Evolutionary conservation across 805 yeast genomes (phyloP).

Genomic region (Torulaspora indica): DNA sequence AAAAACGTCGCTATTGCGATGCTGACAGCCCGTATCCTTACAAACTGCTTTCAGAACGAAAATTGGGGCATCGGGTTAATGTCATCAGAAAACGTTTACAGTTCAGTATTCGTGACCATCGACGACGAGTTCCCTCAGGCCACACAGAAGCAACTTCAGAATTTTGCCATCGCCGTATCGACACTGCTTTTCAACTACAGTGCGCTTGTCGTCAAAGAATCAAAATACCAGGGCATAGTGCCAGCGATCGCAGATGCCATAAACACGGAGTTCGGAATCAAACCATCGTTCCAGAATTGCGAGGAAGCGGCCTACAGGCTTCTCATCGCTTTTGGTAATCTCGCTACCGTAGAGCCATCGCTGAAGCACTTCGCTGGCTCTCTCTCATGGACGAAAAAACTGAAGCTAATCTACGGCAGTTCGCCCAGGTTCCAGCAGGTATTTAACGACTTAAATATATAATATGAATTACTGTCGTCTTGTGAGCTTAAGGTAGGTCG

Average conservation of each 20-base stretch:
- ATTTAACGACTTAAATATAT: constrained; percentile 20
- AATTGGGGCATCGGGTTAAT: constrained; percentile 46
- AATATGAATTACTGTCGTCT: constrained; percentile 12
- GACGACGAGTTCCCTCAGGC: constrained; percentile 25
- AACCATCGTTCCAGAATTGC: constrained; percentile 36
- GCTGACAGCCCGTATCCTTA: constrained; percentile 54
- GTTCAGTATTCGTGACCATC: constrained; percentile 39
- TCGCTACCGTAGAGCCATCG: constrained; percentile 37
- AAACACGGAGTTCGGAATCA: constrained; percentile 28
- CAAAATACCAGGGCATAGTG: constrained; percentile 27
- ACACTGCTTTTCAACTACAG: constrained; percentile 50
- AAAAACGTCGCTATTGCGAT: constrained; percentile 35
- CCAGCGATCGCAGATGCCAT: constrained; percentile 33
- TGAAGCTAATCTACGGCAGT: constrained; percentile 20
- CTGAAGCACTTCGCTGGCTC: constrained; percentile 32
- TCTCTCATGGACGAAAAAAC: constrained; percentile 29
- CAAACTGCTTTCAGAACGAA: constrained; percentile 47
- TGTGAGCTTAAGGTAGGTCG: too few relatives aligned
- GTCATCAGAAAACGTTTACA: constrained; percentile 35
- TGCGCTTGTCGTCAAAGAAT: constrained; percentile 35
- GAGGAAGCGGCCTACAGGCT: constrained; percentile 69
- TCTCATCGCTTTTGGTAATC: constrained; percentile 58
- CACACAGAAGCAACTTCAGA: constrained; percentile 29
- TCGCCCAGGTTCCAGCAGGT: constrained; percentile 27
- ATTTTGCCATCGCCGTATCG: constrained; percentile 41